Evolutionary conservation across 202 grass and related monocot genomes (phyloP).

Genomic region (Dendrocalamus latiflorus): DNA sequence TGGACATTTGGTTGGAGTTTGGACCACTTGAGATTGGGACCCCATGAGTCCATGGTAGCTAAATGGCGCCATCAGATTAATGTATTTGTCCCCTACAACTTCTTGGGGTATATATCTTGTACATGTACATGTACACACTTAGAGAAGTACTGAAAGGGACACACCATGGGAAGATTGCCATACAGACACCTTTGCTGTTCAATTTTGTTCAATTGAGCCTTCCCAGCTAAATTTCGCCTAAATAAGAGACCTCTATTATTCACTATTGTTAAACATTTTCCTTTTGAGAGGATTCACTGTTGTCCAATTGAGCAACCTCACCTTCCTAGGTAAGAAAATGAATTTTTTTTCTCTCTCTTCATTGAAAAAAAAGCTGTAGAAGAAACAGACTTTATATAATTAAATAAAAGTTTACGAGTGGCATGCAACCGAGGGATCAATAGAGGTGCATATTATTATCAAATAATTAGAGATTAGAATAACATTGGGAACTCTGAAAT

Average conservation of each 20-base stretch:
- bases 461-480: background rate
- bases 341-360: too few species aligned
- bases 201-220: background rate
- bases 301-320: too few species aligned
- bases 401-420: too few species aligned
- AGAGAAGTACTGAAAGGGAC: background rate
- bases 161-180: background rate
- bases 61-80: background rate
- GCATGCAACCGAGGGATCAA: too few species aligned
- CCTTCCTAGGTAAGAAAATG: too few species aligned
- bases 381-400: too few species aligned
- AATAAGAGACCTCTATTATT: too few species aligned
- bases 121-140: background rate
- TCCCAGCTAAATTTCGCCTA: background rate
- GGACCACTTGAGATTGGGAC: constrained; percentile 18
- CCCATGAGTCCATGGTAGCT: background rate
- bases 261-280: too few species aligned
- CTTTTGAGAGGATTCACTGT: too few species aligned
- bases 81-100: background rate
- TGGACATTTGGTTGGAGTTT: background rate
- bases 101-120: background rate
- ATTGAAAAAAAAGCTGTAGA: too few species aligned
- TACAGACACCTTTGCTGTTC: background rate
- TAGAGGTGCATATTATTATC: background rate
- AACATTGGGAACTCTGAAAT: background rate